phyloP scores from a whole-genome alignment of 768 basidiomycete genomes.

The Asterophora parasitica region DNA sequence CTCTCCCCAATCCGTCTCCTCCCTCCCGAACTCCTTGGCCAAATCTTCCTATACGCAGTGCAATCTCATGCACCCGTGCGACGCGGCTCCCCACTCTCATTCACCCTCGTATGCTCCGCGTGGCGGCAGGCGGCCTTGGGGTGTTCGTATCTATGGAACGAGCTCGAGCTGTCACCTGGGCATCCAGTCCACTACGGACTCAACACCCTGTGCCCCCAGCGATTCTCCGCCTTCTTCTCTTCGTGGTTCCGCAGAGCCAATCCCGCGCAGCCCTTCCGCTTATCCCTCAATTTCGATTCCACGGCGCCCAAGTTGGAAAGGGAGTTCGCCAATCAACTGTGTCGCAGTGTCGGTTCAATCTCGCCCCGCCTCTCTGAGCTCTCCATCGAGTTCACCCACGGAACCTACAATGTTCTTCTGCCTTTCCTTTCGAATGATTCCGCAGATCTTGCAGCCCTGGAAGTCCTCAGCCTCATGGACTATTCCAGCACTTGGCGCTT shows the following conservation, averaged over 20 bases:
- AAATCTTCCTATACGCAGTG: not conserved
- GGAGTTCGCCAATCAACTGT: too few relatives aligned
- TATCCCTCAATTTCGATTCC: not conserved
- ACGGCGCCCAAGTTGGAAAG: too few relatives aligned
- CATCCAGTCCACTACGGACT: too few relatives aligned
- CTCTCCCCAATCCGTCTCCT: too few relatives aligned
- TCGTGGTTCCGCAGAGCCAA: conserved; percentile 1
- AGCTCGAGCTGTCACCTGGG: not conserved
- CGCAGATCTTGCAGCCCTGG: not conserved
- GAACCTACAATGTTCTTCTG: not conserved
- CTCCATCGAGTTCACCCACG: not conserved
- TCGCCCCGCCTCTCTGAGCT: not conserved
- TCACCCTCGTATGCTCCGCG: conserved; percentile 3
- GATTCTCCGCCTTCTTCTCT: not conserved
- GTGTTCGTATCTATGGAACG: conserved; percentile 3
- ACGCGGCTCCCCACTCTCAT: not conserved
- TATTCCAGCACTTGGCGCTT: too few relatives aligned
- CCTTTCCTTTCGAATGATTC: not conserved
- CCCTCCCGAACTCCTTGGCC: not conserved
- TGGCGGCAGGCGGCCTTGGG: conserved; percentile 1
- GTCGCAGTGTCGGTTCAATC: too few relatives aligned
- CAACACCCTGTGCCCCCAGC: not conserved
- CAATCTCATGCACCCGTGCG: too few relatives aligned
- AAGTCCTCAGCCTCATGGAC: not conserved
- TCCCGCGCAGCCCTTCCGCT: not conserved